Evolutionary conservation across 75 land plant genomes (phyloP).

Genomic region (Cunninghamia lanceolata): DNA sequence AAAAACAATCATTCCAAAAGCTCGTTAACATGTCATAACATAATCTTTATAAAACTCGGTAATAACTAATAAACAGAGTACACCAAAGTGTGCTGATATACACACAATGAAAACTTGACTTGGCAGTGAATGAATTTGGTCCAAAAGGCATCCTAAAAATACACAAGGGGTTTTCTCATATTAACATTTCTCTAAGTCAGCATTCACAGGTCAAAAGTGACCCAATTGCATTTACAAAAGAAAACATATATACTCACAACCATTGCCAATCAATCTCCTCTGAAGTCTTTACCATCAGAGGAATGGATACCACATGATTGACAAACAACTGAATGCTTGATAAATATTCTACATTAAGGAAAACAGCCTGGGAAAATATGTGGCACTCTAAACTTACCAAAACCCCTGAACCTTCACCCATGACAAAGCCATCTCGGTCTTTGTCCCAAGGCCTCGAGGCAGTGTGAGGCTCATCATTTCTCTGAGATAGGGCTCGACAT

Average conservation of each 20-base stretch:
- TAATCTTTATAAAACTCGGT: neutral
- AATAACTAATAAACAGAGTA: neutral
- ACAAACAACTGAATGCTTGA: neutral
- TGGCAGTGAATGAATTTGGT: neutral
- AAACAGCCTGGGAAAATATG: neutral
- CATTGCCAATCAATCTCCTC: neutral
- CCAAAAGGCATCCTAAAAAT: neutral
- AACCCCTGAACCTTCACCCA: conserved; percentile 89
- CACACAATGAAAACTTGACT: neutral
- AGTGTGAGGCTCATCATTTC: conserved; percentile 76
- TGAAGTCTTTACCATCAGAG: neutral
- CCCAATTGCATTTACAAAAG: neutral
- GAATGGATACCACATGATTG: neutral
- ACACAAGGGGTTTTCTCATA: neutral
- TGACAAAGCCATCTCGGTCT: conserved; percentile 83
- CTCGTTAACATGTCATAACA: neutral
- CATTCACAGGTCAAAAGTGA: neutral
- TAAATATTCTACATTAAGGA: neutral
- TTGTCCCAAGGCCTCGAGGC: conserved; percentile 93
- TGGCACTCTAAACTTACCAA: conserved; percentile 45
- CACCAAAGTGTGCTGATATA: neutral
- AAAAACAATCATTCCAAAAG: neutral
- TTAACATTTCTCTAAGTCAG: neutral
- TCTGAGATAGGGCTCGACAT: conserved; percentile 72
- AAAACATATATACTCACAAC: neutral